phyloP scores from a whole-genome alignment of 768 basidiomycete species.

The Agrocybe chaxingu region DNA sequence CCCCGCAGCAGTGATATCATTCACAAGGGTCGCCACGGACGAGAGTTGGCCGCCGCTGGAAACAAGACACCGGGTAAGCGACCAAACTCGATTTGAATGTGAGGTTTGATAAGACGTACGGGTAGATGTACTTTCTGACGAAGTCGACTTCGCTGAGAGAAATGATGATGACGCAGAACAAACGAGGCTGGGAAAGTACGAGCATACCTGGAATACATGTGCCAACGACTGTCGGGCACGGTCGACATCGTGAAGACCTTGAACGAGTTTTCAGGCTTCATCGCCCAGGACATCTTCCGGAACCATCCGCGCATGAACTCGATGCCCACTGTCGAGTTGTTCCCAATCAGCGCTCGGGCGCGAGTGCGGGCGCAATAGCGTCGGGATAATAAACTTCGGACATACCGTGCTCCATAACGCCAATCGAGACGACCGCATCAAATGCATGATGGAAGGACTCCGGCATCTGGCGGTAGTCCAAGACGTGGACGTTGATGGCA shows the following conservation, averaged over 20 bases:
- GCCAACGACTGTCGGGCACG: conserved; percentile 10
- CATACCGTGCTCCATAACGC: conserved; percentile 14
- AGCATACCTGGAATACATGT: conserved; percentile 5
- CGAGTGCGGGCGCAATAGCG: not conserved
- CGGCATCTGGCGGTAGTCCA: conserved; percentile 11
- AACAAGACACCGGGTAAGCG: not conserved
- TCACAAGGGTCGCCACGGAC: conserved; percentile 5
- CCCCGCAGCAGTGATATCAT: conserved; percentile 4
- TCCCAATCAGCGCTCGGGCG: too few species aligned
- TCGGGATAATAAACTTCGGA: not conserved
- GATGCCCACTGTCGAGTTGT: conserved; percentile 1
- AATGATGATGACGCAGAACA: not conserved
- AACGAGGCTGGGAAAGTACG: not conserved
- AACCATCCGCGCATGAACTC: conserved; percentile 12
- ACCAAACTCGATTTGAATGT: not conserved
- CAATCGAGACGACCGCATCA: conserved; percentile 11
- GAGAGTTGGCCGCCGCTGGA: conserved; percentile 8
- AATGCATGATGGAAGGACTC: conserved; percentile 9
- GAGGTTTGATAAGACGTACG: conserved; percentile 1
- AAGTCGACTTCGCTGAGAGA: conserved; percentile 10
- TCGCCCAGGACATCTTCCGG: conserved; percentile 11
- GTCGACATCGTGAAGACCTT: conserved; percentile 13
- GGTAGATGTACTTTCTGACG: conserved; percentile 9
- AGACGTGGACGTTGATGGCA: conserved; percentile 10
- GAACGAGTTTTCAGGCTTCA: conserved; percentile 10